Percentiles rank a stretch among this genome's conserved stretches.
phyloP scores from a whole-genome alignment of 2,329 filamentous ascomycete genomes.

The Fusarium fujikuroi region DNA sequence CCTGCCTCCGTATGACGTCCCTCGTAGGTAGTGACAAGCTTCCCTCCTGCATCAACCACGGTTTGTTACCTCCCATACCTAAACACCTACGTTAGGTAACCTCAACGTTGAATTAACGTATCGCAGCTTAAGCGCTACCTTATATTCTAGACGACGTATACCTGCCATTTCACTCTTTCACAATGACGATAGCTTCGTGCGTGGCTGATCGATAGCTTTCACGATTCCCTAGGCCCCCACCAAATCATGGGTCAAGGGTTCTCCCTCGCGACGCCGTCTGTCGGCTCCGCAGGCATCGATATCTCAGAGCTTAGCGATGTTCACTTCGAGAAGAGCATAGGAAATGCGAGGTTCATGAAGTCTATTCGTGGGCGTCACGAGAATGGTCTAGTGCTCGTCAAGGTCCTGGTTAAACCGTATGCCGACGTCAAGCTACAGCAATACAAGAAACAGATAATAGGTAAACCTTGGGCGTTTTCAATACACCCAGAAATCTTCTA shows the following conservation, averaged over 20 bases:
- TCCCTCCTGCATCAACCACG: conserved; percentile 9
- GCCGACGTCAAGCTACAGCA: conserved; percentile 80
- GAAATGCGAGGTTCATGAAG: conserved; percentile 95
- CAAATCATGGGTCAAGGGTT: conserved; percentile 91
- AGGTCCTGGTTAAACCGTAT: conserved; percentile 94
- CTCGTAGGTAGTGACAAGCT: conserved; percentile 1
- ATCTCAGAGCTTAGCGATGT: conserved; percentile 91
- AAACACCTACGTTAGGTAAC: not conserved
- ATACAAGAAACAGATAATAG: conserved; percentile 80
- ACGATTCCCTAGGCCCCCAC: conserved; percentile 30
- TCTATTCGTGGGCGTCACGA: conserved; percentile 90
- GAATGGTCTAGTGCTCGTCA: conserved; percentile 92
- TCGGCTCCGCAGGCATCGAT: conserved; percentile 92
- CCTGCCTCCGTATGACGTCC: conserved; percentile 30
- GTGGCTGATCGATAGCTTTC: conserved; percentile 40
- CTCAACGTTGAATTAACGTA: not conserved
- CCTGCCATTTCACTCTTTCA: conserved; percentile 13
- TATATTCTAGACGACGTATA: not conserved
- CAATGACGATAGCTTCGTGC: conserved; percentile 41
- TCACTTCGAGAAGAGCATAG: conserved; percentile 90
- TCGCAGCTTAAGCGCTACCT: not conserved
- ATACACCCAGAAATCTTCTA: not conserved
- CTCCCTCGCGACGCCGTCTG: conserved; percentile 90
- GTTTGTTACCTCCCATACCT: not conserved
- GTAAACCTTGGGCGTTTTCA: conserved; percentile 58